These are phyloP conservation scores for Leishmania aethiopica DNA, from an alignment of 208 protist genomes.

Conservation along the genomic window DNA sequence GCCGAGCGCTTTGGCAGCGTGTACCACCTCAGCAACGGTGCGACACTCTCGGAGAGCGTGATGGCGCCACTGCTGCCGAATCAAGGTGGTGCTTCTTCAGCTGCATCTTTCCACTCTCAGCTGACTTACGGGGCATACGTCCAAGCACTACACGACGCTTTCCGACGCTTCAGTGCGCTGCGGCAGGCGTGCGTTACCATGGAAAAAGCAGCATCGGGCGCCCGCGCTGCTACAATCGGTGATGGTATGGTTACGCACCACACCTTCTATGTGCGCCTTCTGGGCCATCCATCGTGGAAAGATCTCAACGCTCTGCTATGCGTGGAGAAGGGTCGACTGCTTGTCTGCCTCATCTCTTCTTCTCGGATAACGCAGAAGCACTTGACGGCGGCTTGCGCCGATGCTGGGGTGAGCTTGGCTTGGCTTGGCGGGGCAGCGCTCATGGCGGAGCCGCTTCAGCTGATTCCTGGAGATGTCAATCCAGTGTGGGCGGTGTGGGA, in stretches of 20 bases:
- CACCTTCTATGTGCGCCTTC: conserved; percentile 46
- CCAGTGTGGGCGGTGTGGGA: conserved; percentile 63
- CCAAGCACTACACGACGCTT: conserved; percentile 20
- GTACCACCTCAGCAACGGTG: conserved; percentile 42
- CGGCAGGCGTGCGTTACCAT: conserved; percentile 5
- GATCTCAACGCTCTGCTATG: conserved; percentile 58
- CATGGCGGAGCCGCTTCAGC: conserved; percentile 37
- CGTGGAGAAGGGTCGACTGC: conserved; percentile 53
- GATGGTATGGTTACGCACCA: conserved; percentile 29
- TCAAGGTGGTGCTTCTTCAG: not conserved
- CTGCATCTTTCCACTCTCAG: not conserved
- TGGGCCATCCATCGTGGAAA: conserved; percentile 50
- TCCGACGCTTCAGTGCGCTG: conserved; percentile 23
- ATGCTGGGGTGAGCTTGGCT: conserved; percentile 29
- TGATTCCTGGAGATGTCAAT: conserved; percentile 39
- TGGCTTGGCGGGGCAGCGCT: conserved; percentile 69
- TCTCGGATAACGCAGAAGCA: conserved; percentile 68
- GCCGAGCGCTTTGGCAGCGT: conserved; percentile 27
- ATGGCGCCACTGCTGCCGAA: not conserved
- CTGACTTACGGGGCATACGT: conserved; percentile 32
- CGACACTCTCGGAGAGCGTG: conserved; percentile 17
- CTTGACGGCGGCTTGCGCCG: conserved; percentile 33
- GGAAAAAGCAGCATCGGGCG: not conserved
- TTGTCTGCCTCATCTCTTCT: conserved; percentile 61
- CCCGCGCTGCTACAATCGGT: not conserved